A percentile compares a stretch with the other conserved stretches of the same genome.
These are phyloP conservation scores for Stagonosporopsis rhizophila DNA, from an alignment of 2,329 filamentous ascomycete species.

Conservation along the genomic window DNA sequence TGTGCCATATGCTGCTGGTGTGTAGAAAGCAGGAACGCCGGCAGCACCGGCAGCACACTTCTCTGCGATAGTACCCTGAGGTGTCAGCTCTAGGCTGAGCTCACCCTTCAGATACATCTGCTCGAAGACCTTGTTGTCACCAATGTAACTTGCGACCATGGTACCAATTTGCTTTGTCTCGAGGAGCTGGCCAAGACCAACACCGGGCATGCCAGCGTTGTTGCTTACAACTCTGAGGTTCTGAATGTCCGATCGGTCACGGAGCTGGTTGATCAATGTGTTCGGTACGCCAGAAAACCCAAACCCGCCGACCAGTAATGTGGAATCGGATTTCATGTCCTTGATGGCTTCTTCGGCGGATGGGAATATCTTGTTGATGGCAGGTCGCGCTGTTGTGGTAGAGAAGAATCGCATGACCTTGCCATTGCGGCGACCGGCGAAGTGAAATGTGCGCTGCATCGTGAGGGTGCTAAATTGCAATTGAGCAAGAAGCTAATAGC, in stretches of 20 bases:
- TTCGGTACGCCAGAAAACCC: constrained; percentile 51
- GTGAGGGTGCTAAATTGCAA: constrained; percentile 11
- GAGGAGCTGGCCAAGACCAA: constrained; percentile 73
- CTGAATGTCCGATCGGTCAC: constrained; percentile 43
- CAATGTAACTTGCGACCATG: constrained; percentile 77
- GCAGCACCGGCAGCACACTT: constrained; percentile 75
- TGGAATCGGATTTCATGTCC: constrained; percentile 49
- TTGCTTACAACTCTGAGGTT: constrained; percentile 78
- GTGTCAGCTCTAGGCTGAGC: constrained; percentile 77
- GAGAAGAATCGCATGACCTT: constrained; percentile 46
- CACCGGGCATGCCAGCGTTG: constrained; percentile 75
- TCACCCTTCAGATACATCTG: constrained; percentile 76
- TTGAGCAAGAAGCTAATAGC: background rate
- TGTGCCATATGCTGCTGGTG: constrained; percentile 72
- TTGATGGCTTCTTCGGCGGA: constrained; percentile 49
- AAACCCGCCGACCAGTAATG: constrained; percentile 49
- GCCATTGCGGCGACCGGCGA: constrained; percentile 42
- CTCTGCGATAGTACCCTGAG: constrained; percentile 77
- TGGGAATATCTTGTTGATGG: constrained; percentile 51
- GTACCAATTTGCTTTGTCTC: constrained; percentile 73
- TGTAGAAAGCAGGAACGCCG: constrained; percentile 82
- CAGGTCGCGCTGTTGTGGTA: constrained; percentile 38
- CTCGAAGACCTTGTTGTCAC: constrained; percentile 78
- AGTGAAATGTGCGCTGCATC: constrained; percentile 47
- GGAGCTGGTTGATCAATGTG: constrained; percentile 50